Evolutionary conservation across 106 monocot genomes (phyloP), one percentile per base, ranked within the genome.

Genomic region (Narthecium ossifragum): DNA sequence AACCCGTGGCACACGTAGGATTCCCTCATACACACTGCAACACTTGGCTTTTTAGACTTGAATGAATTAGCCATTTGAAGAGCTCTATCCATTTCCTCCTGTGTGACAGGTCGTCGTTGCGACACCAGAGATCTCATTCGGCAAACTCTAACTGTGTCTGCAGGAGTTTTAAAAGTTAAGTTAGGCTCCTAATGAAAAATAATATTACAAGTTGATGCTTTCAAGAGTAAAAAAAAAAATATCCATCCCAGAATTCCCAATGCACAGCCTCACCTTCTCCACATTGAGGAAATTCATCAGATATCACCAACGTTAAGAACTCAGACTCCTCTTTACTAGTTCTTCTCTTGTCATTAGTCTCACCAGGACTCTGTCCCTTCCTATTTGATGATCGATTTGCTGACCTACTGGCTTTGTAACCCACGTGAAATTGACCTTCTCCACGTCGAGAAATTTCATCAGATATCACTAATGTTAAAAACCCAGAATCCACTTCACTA

Each of bases 1-100:
- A 81, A 63, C 37, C 81, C 47, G 14, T n/a, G 50, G 64, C 81
- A 82, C 26, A 85, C 81, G 70, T 81, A 75, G 22, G 75, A 72
- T 12, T 75, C 78, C 53, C 54, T 57, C 81, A 81, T 90, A 36
- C 67, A 54, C 47, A 72, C 57, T 8, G 68, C 22, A 26, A 55
- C 27, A 59, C 55, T 81, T 63, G 85, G 85, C 65, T 78, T 70
- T 11, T 70, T 46, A 6, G 89, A 85, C 45, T 57, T 67, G 68
- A 90, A 85, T 20, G 49, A 69, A 17, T 63, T 60, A 17, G 85
- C 85, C 33, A 30, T 66, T 54, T 60, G 20, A 66, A 74, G 51
- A 59, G 81, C 45, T 15, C 33, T 59, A 38, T 76, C n/a, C 54
- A 60, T 65, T 70, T 90, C 85, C 29, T 60, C 69, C 57, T 69